Conservation (phyloP, 2,329 filamentous ascomycete species). For the Claviceps spartinae region DNA sequence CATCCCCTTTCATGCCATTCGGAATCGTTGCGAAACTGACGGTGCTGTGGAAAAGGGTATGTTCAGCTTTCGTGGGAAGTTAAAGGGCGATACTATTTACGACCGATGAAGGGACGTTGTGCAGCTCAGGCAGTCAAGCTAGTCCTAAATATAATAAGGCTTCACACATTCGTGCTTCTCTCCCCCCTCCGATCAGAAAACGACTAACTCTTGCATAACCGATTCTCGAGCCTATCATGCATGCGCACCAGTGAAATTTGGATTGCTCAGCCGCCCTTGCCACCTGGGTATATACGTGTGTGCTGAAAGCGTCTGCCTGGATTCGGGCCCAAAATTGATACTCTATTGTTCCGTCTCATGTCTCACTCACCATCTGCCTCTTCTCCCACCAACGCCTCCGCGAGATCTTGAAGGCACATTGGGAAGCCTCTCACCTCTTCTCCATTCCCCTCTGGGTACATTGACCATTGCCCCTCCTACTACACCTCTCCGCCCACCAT, state of each 20-base stretch:
- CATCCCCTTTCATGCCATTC: neutral
- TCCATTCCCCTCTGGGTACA: constrained; percentile 47
- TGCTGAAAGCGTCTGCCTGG: no score
- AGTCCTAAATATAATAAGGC: constrained; percentile 28
- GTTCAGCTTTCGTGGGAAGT: constrained; percentile 74
- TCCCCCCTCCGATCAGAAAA: constrained; percentile 6
- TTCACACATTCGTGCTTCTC: constrained; percentile 1
- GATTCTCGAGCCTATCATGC: neutral
- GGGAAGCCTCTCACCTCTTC: constrained; percentile 49
- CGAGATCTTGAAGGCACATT: constrained; percentile 27
- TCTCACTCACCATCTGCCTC: constrained; percentile 17
- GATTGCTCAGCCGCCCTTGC: neutral
- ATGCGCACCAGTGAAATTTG: neutral
- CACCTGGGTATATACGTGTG: constrained; percentile 17
- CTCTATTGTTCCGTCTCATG: neutral
- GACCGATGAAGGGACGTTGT: constrained; percentile 48
- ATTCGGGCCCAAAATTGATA: no score
- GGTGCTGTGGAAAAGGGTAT: constrained; percentile 50
- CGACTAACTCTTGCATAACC: neutral
- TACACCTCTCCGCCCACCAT: constrained; percentile 25
- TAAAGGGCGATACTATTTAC: constrained; percentile 67
- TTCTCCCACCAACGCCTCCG: constrained; percentile 12
- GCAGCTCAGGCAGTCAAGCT: constrained; percentile 5
- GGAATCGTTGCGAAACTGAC: constrained; percentile 10
- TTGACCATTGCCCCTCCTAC: constrained; percentile 19